Evolutionary conservation across 176 grass and related monocot genomes (phyloP).

Genomic region (Cymbopogon citratus): DNA sequence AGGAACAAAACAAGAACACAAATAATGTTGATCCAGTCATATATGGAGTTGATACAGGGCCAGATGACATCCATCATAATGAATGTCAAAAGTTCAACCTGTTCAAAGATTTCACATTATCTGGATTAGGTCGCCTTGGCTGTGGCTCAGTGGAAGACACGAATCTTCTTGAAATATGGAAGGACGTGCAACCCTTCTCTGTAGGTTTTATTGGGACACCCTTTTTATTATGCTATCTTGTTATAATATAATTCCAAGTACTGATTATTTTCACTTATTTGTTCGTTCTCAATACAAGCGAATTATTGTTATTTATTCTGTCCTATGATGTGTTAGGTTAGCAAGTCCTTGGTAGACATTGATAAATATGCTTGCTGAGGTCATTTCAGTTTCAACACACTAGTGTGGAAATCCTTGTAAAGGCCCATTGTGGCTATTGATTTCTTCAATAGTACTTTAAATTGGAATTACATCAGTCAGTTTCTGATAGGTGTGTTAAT

Average conservation of each 20-base stretch:
- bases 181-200: constrained; percentile 34
- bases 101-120: constrained; percentile 70
- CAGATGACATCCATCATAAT: constrained; percentile 25
- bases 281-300: neutral
- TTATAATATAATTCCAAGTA: neutral
- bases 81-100: constrained; percentile 44
- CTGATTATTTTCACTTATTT: constrained; percentile 20
- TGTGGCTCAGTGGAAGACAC: constrained; percentile 54
- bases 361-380: constrained; percentile 11
- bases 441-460: neutral
- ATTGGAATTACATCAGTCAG: neutral
- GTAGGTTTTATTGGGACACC: constrained; percentile 33
- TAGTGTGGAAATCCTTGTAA: neutral
- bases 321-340: neutral
- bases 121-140: constrained; percentile 59
- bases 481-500: neutral
- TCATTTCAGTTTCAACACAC: constrained; percentile 15
- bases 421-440: neutral
- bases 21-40: constrained; percentile 16
- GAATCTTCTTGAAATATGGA: constrained; percentile 71
- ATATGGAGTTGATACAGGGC: constrained; percentile 1
- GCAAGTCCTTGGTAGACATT: neutral
- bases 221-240: constrained; percentile 16
- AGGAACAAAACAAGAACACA: constrained; percentile 23
- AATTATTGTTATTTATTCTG: neutral